Conservation (phyloP, 78 protist genomes). For the Pigoraptor vietnamica region DNA sequence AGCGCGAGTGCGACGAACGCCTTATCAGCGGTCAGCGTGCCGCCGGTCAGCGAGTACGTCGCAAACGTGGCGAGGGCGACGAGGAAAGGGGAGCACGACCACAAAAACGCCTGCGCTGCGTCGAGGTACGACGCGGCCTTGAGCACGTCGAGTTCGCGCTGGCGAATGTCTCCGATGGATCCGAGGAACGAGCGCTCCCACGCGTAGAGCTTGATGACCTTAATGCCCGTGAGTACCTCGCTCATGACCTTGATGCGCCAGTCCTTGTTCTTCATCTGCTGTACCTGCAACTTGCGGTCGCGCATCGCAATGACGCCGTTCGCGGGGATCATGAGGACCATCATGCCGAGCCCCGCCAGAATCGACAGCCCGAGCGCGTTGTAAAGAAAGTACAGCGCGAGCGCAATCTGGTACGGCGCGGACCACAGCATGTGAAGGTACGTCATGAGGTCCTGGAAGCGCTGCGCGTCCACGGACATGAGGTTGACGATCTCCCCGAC, state of each 20-base stretch:
- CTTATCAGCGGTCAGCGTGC: conserved; percentile 52
- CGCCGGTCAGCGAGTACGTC: conserved; percentile 31
- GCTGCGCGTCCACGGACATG: conserved; percentile 73
- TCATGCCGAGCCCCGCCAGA: conserved; percentile 57
- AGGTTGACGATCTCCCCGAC: conserved; percentile 69
- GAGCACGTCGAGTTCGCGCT: conserved; percentile 31
- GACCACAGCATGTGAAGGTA: conserved; percentile 58
- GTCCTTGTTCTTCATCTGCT: conserved; percentile 15
- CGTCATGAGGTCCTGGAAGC: conserved; percentile 38
- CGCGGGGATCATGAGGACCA: conserved; percentile 53
- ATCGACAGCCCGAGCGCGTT: conserved; percentile 35
- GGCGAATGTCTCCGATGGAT: conserved; percentile 18
- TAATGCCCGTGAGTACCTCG: conserved; percentile 58
- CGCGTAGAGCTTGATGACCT: conserved; percentile 66
- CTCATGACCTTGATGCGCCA: conserved; percentile 19
- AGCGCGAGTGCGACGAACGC: conserved; percentile 80
- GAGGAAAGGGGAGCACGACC: conserved; percentile 61
- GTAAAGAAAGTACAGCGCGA: conserved; percentile 9
- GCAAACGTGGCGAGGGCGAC: conserved; percentile 60
- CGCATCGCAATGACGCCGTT: conserved; percentile 3
- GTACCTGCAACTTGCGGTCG: neutral
- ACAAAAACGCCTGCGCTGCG: conserved; percentile 34
- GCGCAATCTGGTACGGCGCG: conserved; percentile 29
- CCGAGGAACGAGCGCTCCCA: conserved; percentile 65
- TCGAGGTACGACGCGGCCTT: conserved; percentile 11